A percentile compares a stretch with the other conserved stretches of the same genome.
Evolutionary conservation across 495 filamentous ascomycete species (phyloP).

Genomic region (Tuber aestivum): DNA sequence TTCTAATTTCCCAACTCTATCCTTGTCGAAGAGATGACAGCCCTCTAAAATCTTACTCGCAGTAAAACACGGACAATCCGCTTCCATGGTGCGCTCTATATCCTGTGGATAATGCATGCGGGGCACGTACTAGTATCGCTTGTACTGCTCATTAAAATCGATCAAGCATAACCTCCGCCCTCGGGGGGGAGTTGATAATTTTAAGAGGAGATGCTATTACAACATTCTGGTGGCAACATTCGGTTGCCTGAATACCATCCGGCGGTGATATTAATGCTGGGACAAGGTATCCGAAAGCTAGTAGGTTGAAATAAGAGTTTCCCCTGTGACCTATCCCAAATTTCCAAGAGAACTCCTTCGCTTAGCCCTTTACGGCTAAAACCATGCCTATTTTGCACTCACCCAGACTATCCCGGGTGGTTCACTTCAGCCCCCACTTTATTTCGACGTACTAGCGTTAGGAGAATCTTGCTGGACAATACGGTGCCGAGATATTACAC

Average conservation of each 20-base stretch:
- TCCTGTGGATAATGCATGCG: neutral
- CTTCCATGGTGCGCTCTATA: neutral
- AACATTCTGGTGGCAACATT: neutral
- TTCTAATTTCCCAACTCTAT: neutral
- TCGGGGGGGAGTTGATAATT: neutral
- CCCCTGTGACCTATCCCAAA: no score
- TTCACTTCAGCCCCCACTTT: no score
- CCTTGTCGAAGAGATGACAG: neutral
- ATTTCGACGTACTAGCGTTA: no score
- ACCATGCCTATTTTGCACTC: no score
- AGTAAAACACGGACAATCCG: neutral
- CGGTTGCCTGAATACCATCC: neutral
- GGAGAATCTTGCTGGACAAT: no score
- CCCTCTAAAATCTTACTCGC: neutral
- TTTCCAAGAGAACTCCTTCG: no score
- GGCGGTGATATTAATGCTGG: neutral
- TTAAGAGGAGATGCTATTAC: neutral
- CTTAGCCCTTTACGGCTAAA: no score
- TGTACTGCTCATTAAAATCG: neutral
- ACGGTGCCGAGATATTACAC: neutral
- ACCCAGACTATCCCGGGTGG: no score
- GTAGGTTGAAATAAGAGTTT: no score
- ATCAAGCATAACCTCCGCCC: neutral
- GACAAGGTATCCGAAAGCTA: no score
- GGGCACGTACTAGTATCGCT: neutral